Conservation (phyloP, 352 stramenopile genomes). For the Blastocystis sp. region DNA sequence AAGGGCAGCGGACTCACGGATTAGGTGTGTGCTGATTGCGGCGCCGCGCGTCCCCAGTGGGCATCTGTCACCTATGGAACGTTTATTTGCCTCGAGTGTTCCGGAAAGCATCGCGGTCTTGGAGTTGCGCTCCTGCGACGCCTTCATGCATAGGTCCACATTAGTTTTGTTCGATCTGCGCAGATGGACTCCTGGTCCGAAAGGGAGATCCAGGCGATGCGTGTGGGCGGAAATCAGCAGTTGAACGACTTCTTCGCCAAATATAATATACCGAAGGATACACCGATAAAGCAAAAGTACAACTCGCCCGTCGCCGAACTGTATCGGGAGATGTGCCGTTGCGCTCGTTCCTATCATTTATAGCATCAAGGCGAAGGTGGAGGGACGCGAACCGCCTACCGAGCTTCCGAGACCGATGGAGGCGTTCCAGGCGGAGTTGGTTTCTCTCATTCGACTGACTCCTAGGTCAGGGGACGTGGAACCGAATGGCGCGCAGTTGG, state of each 20-base stretch:
- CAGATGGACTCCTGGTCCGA: slow-evolving; percentile 76
- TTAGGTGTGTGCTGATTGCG: slow-evolving; percentile 74
- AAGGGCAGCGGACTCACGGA: too few relatives aligned
- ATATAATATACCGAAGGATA: slow-evolving; percentile 71
- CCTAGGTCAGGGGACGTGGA: not conserved
- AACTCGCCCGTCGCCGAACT: slow-evolving; percentile 67
- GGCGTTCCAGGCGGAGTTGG: not conserved
- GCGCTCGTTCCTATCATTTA: not conserved
- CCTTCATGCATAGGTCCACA: slow-evolving; percentile 64
- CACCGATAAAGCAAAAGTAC: slow-evolving; percentile 74
- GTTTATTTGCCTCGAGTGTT: slow-evolving; percentile 76
- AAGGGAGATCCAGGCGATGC: slow-evolving; percentile 74
- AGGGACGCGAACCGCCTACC: slow-evolving; percentile 51
- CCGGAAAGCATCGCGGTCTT: slow-evolving; percentile 73
- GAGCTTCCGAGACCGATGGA: slow-evolving; percentile 21
- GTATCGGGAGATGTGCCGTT: slow-evolving; percentile 69
- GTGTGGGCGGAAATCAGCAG: slow-evolving; percentile 73
- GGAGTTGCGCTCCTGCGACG: slow-evolving; percentile 35
- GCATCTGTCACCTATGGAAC: slow-evolving; percentile 76
- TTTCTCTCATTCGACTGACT: not conserved
- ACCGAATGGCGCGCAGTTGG: not conserved
- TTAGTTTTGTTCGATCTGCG: slow-evolving; percentile 75
- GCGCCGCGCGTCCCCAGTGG: slow-evolving; percentile 73
- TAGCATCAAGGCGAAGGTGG: slow-evolving; percentile 66
- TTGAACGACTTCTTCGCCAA: slow-evolving; percentile 69